Evolutionary conservation across 768 basidiomycete species (phyloP), one percentile per base, ranked within the genome.

Genomic region (Tylopilus vinaceipallidus): DNA sequence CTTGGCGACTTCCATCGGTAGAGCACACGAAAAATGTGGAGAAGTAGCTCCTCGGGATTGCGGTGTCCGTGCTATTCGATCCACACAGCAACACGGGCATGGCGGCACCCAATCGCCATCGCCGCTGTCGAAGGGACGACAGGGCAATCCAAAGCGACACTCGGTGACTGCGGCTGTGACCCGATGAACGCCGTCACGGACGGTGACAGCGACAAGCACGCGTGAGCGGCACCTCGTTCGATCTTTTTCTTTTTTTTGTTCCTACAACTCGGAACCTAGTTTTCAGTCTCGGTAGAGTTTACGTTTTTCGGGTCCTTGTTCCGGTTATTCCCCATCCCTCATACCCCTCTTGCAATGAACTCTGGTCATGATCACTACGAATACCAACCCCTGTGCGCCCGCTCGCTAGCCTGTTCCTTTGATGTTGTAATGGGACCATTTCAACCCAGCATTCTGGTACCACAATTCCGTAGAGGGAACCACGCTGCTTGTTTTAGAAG

Each of bases 21-120:
- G 90, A 58, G 79, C 87, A n/a, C 91, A 94, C 62, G 76, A 89
- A 54, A 91, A 91, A 63, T 94, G 91, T 59, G 91, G 90, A 16
- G 91, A 94, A 63, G 60, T 79, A 39, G 90, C 91, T 12, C 90
- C 91, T 10, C 73, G 77, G 45, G 85, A 92, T 66, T 92, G 91
- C 59, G 89, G 86, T 17, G 47, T 82, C n/a, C 80, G 78, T 33
- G 72, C 75, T 19, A 42, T 64, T 23, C 58, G 63, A 51, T 52
- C 62, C 35, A 53, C 44, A 47, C 60, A 61, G 48, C 62, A 59
- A 23, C 61, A 67, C 48, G 59, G 55, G 14, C 66, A 65, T 26
- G 57, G 47, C 32, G 47, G 50, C 22, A 42, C 52, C 9, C 62
- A 50, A 43, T 37, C 53, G 20, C 48, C 54, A 40, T 62, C 67